Conservation (phyloP, 768 basidiomycete genomes). For the Rhodotorula paludigena region DNA sequence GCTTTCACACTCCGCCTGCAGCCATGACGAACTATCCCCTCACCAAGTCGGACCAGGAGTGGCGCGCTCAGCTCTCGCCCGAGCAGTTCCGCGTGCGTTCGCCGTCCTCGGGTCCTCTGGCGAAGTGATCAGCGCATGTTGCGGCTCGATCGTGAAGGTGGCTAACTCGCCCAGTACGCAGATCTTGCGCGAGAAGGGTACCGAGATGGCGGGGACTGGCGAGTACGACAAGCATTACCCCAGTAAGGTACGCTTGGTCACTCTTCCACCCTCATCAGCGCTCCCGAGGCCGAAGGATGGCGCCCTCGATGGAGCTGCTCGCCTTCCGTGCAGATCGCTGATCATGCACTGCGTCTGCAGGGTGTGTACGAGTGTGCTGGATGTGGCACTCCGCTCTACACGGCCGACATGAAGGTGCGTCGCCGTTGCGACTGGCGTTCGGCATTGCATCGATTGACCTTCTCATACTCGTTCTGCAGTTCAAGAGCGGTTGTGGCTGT, state of each 20-base stretch:
- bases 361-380: constrained; percentile 41
- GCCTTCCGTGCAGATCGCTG: neutral
- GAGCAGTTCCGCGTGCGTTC: constrained; percentile 40
- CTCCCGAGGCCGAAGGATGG: no score
- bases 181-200: constrained; percentile 41
- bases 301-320: no score
- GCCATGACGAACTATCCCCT: constrained; percentile 7
- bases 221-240: constrained; percentile 41
- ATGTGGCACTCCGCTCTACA: constrained; percentile 41
- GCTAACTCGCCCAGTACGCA: neutral
- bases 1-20: constrained; percentile 1
- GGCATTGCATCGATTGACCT: neutral
- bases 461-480: constrained; percentile 5
- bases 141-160: neutral
- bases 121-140: neutral
- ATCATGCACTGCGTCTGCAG: neutral
- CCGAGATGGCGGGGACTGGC: constrained; percentile 38
- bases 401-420: constrained; percentile 39
- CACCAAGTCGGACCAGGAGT: constrained; percentile 31
- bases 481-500: constrained; percentile 42
- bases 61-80: constrained; percentile 31
- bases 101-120: no score
- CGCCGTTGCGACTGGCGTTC: neutral
- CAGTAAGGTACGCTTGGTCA: constrained; percentile 22
- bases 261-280: no score